Evolutionary conservation across 345 rosid species (phyloP), one percentile per base, ranked within the genome.

Genomic region (Sonneratia caseolaris): DNA sequence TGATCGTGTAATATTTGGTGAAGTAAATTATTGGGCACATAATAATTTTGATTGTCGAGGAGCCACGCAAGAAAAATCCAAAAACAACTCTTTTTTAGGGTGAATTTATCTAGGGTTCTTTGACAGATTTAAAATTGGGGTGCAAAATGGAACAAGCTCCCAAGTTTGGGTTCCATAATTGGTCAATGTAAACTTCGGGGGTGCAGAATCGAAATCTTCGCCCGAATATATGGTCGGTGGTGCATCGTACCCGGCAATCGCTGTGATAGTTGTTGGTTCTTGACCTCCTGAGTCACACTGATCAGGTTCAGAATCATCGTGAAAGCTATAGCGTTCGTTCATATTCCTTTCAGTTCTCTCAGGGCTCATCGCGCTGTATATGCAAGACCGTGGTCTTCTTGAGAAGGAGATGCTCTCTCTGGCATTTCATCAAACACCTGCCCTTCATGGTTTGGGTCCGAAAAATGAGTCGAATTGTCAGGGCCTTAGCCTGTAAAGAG

Each of bases 351-450:
- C 3, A 15, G 59, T 19, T 18, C 22, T 53, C 15, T 5, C 59
- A 1, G 59, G 19, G 6, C n/a, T 19, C 59, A 18, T 15, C 59
- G 22, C 7, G 6, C 22, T 19, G n/a, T 53, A 53, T 53, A 19
- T 18, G 6, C 59, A 1, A 16, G 2, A 0, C 59, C 7, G 22
- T 5, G 59, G 59, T 15, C 22, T 6, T 3, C n/a, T 11, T 9
- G 51, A 2, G 59, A 16, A 27, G 24, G 19, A 5, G 11, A 22
- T 38, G 32, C 38, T 67, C 48, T 4, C 6, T 43, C 37, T 3
- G 70, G 53, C 35, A 68, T 68, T 68, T 68, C 56, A 48, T 68
- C 70, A 18, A 68, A 68, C 70, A 16, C 37, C 55, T 45, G 16
- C 14, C 24, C 35, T 24, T 43, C 49, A 42, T 32, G 8, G 11